Percentiles rank a stretch among this genome's conserved stretches.
phyloP scores from a whole-genome alignment of 108 stramenopile species.

The Cyclostephanos tholiformis region DNA sequence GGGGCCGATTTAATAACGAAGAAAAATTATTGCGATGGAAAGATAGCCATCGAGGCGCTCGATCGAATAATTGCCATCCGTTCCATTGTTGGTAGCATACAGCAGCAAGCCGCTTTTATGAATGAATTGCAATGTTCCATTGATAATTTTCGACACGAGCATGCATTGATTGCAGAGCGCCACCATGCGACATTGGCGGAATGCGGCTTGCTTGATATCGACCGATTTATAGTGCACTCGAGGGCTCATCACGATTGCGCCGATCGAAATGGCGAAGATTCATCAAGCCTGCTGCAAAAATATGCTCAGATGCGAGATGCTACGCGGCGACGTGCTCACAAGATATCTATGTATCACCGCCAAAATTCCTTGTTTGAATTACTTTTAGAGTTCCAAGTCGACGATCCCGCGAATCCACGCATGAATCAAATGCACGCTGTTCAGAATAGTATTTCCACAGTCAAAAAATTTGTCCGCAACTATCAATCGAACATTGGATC shows the following conservation, averaged over 20 bases:
- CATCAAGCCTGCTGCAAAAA: conserved; percentile 10
- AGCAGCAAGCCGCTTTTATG: neutral
- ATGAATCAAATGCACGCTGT: conserved; percentile 27
- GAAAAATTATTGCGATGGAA: conserved; percentile 18
- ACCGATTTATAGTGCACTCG: conserved; percentile 13
- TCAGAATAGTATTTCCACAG: conserved; percentile 18
- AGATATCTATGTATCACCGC: conserved; percentile 38
- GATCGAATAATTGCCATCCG: conserved; percentile 39
- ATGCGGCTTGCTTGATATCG: conserved; percentile 44
- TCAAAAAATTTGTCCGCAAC: conserved; percentile 38
- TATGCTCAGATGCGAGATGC: conserved; percentile 47
- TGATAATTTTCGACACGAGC: conserved; percentile 25
- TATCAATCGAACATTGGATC: conserved; percentile 45
- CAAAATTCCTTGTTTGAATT: conserved; percentile 34
- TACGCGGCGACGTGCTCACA: conserved; percentile 34
- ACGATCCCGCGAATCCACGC: neutral
- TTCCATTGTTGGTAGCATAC: neutral
- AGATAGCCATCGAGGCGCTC: conserved; percentile 35
- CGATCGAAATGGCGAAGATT: neutral
- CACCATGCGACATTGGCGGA: conserved; percentile 30
- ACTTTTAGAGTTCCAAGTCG: conserved; percentile 19
- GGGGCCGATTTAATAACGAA: neutral
- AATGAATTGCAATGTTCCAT: conserved; percentile 14
- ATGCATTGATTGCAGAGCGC: conserved; percentile 15
- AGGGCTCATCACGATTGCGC: conserved; percentile 5